A percentile compares a stretch with the other conserved stretches of the same genome.
Conservation (phyloP, 805 yeast species). For the Saturnispora sanitii region DNA sequence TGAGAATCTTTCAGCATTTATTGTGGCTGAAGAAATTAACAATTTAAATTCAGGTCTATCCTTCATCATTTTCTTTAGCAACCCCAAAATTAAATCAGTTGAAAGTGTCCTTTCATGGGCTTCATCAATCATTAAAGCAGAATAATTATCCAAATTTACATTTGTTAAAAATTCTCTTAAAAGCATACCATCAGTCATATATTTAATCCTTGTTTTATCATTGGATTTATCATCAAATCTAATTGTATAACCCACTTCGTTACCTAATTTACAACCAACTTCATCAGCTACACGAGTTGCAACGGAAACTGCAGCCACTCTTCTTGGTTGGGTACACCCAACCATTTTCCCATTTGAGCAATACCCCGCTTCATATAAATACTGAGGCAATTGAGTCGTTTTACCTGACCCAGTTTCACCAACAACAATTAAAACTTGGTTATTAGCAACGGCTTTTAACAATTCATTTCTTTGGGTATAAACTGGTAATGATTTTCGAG, state of each 20-base stretch:
- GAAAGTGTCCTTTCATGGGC: constrained; percentile 94
- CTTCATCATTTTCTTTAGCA: constrained; percentile 59
- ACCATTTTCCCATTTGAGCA: constrained; percentile 44
- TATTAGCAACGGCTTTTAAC: constrained; percentile 44
- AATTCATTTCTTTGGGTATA: constrained; percentile 51
- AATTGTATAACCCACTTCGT: constrained; percentile 79
- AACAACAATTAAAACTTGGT: constrained; percentile 73
- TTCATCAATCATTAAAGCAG: constrained; percentile 89
- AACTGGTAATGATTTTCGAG: constrained; percentile 67
- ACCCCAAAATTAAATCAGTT: constrained; percentile 76
- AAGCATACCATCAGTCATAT: constrained; percentile 94
- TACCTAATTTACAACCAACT: constrained; percentile 69
- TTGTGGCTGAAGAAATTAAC: constrained; percentile 87
- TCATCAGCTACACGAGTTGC: constrained; percentile 91
- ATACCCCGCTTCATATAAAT: constrained; percentile 73
- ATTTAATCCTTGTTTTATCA: constrained; percentile 62
- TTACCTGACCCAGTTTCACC: constrained; percentile 98
- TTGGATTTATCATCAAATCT: constrained; percentile 77
- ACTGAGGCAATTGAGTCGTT: constrained; percentile 89
- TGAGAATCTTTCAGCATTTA: constrained; percentile 83
- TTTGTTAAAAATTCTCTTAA: constrained; percentile 75
- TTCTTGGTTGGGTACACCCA: constrained; percentile 89
- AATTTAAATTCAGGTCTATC: constrained; percentile 63
- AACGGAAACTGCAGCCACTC: constrained; percentile 90
- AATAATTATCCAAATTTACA: constrained; percentile 55